phyloP scores from a whole-genome alignment of 2,329 filamentous ascomycete species.

The Malbranchea cinnamomea region DNA sequence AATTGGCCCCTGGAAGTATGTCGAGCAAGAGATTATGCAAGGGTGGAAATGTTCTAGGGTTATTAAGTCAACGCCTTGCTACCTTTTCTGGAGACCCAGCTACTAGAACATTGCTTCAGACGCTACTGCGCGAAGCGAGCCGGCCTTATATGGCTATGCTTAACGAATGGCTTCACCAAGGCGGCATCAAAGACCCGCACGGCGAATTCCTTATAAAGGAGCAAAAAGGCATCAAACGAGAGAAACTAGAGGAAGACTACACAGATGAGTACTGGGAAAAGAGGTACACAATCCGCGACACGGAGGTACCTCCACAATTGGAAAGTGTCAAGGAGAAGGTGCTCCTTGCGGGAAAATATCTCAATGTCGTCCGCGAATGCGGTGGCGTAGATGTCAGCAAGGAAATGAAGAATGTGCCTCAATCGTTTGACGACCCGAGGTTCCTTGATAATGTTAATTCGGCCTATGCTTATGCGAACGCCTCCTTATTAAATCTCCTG shows the following conservation, averaged over 20 bases:
- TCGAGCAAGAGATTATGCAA: slow-evolving; percentile 86
- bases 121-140: slow-evolving; percentile 72
- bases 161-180: slow-evolving; percentile 96
- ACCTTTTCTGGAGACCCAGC: slow-evolving; percentile 89
- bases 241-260: slow-evolving; percentile 86
- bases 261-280: slow-evolving; percentile 99
- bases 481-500: slow-evolving; percentile 77
- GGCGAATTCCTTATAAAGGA: slow-evolving; percentile 90
- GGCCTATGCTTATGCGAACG: slow-evolving; percentile 90
- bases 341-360: slow-evolving; percentile 85
- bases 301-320: slow-evolving; percentile 82
- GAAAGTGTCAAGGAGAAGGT: slow-evolving; percentile 88
- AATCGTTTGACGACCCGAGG: slow-evolving; percentile 76
- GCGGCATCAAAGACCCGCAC: slow-evolving; percentile 86
- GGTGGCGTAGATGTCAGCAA: slow-evolving; percentile 90
- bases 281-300: slow-evolving; percentile 83
- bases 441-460: slow-evolving; percentile 94
- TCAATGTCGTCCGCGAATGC: slow-evolving; percentile 94
- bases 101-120: slow-evolving; percentile 66
- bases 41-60: slow-evolving; percentile 82
- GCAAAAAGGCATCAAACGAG: slow-evolving; percentile 84
- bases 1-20: slow-evolving; percentile 62
- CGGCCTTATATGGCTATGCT: slow-evolving; percentile 95
- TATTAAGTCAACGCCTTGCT: slow-evolving; percentile 72
- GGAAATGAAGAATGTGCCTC: slow-evolving; percentile 73